Evolutionary conservation across 495 filamentous ascomycete species (phyloP).

Genomic region (Penicillium canescens): DNA sequence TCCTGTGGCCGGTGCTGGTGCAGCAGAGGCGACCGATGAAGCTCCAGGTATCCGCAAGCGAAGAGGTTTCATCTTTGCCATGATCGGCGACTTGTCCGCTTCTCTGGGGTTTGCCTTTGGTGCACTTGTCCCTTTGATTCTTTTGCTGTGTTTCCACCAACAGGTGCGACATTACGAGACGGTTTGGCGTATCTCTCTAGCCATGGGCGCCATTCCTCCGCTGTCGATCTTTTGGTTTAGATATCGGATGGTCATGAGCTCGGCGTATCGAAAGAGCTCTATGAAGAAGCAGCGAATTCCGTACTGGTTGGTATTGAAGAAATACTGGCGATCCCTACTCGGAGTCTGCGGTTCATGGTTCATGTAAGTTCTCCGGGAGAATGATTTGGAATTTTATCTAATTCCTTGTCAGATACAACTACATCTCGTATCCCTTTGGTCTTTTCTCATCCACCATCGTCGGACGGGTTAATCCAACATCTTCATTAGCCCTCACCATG

Average conservation of each 20-base stretch:
- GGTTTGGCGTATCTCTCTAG: slow-evolving; percentile 35
- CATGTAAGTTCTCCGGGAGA: slow-evolving; percentile 14
- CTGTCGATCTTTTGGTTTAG: slow-evolving; percentile 43
- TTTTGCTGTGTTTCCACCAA: slow-evolving; percentile 31
- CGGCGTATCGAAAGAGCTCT: slow-evolving; percentile 69
- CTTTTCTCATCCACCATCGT: slow-evolving; percentile 41
- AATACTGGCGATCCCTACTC: slow-evolving; percentile 39
- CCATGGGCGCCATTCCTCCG: slow-evolving; percentile 31
- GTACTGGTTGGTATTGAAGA: slow-evolving; percentile 30
- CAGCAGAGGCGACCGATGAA: slow-evolving; percentile 39
- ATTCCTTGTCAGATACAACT: slow-evolving; percentile 33
- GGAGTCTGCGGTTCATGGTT: slow-evolving; percentile 40
- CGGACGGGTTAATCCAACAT: slow-evolving; percentile 42
- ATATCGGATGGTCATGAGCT: slow-evolving; percentile 50
- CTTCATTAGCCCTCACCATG: slow-evolving; percentile 53
- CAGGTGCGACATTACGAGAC: slow-evolving; percentile 23
- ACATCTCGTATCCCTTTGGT: slow-evolving; percentile 39
- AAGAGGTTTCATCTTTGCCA: slow-evolving; percentile 37
- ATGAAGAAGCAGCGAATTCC: slow-evolving; percentile 38
- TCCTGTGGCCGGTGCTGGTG: slow-evolving; percentile 32
- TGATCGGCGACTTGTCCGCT: slow-evolving; percentile 35
- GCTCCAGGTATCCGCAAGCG: slow-evolving; percentile 24
- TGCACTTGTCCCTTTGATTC: slow-evolving; percentile 28
- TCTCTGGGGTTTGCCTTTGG: slow-evolving; percentile 34
- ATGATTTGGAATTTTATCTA: not conserved